Evolutionary conservation across 78 protist genomes (phyloP), one percentile per base, ranked within the genome.

Genomic region (Dictyostelium brefeldianum): DNA sequence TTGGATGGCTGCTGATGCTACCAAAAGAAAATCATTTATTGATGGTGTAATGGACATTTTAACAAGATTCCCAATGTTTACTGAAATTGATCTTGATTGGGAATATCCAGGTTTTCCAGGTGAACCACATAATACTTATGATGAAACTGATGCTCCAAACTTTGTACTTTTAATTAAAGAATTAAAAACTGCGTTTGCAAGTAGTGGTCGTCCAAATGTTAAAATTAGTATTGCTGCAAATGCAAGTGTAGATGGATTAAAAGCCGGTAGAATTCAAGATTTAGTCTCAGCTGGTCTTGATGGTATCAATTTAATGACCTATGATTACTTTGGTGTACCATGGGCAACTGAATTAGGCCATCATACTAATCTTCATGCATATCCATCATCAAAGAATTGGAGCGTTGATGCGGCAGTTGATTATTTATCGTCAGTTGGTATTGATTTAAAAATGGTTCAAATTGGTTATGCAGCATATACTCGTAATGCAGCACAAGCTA

Each of bases 221-320:
- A 1, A n/a, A 2, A 74, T 74, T 1, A 74, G 41, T 74, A 74
- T 74, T 48, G 80, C 80, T 22, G n/a, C 31, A 12, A 7, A 56
- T 50, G 80, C 47, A 36, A 22, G 11, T 22, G 43, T 74, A n/a
- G 43, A 14, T 10, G 7, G 7, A n/a, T 25, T 74, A 27, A 50
- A 46, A 22, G 47, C 12, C 5, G 80, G 64, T 51, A 74, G 50
- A 22, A 25, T 74, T 47, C 56, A 27, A 6, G 1, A 6, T 46
- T 48, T 74, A 47, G 22, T 74, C 0, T 1, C 2, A 5, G 62
- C 22, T 11, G 80, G 80, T 74, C 64, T 74, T 15, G 27, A 17
- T 74, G 57, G 62, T 48, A 74, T 74, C 15, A 74, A 74, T 47
- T 22, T 74, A 27, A 74, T 74, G 62, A 74, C 80, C 4, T 74